Conservation (phyloP, 495 filamentous ascomycete genomes). For the Penicillium chermesinum region DNA sequence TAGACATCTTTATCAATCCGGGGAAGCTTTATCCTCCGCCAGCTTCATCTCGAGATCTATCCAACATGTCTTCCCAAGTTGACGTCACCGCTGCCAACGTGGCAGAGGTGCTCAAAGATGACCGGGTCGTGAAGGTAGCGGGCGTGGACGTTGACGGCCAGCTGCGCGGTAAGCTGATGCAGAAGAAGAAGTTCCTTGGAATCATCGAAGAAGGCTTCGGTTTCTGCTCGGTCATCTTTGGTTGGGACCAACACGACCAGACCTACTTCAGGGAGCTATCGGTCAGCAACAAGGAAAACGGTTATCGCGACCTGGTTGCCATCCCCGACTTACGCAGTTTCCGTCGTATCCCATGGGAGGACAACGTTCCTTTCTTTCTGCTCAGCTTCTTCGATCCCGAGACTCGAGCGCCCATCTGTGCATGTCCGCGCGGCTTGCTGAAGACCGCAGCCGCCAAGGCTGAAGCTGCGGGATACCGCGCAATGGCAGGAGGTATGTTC, state of each 20-base stretch:
- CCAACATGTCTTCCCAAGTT: neutral
- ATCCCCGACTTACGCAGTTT: slow-evolving; percentile 76
- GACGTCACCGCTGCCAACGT: slow-evolving; percentile 54
- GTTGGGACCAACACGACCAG: slow-evolving; percentile 97
- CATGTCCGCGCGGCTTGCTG: slow-evolving; percentile 76
- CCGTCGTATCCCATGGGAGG: slow-evolving; percentile 92
- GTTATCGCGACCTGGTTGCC: slow-evolving; percentile 85
- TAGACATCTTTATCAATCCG: neutral
- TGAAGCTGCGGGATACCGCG: slow-evolving; percentile 59
- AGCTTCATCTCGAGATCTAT: neutral
- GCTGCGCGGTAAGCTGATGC: slow-evolving; percentile 88
- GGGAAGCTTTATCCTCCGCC: neutral
- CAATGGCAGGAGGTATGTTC: slow-evolving; percentile 84
- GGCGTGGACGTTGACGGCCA: slow-evolving; percentile 89
- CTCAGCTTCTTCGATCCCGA: slow-evolving; percentile 70
- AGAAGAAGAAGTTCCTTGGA: slow-evolving; percentile 92
- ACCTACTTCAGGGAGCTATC: slow-evolving; percentile 80
- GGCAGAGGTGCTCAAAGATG: slow-evolving; percentile 61
- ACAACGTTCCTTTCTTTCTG: slow-evolving; percentile 87
- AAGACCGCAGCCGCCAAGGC: slow-evolving; percentile 63
- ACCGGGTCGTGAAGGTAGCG: slow-evolving; percentile 85
- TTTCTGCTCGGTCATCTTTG: slow-evolving; percentile 95
- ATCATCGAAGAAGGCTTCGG: slow-evolving; percentile 82
- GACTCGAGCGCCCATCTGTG: slow-evolving; percentile 59
- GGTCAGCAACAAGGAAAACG: slow-evolving; percentile 89